Percentiles rank a stretch among this genome's conserved stretches.
These are phyloP conservation scores for Dioscorea alata DNA, from an alignment of 106 monocot genomes.

Conservation along the genomic window DNA sequence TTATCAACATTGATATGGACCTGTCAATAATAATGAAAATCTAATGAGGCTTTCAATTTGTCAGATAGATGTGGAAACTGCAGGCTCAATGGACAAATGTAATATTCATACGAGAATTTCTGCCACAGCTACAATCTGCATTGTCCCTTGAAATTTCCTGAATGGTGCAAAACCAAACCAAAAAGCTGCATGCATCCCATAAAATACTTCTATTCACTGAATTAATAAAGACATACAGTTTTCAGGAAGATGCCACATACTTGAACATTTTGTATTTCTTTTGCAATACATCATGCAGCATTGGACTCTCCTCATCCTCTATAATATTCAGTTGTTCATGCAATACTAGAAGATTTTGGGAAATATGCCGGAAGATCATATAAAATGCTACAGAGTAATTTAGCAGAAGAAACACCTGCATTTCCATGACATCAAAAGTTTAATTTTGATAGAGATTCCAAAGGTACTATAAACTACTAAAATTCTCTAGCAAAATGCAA, in stretches of 20 bases:
- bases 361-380: slow-evolving; percentile 57
- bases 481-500: too few relatives aligned
- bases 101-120: slow-evolving; percentile 56
- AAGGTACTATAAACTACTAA: slow-evolving; percentile 4
- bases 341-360: slow-evolving; percentile 61
- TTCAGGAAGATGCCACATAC: slow-evolving; percentile 28
- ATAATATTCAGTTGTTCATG: slow-evolving; percentile 54
- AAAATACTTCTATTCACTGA: background rate
- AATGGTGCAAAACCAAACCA: slow-evolving; percentile 3
- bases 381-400: slow-evolving; percentile 63
- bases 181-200: slow-evolving; percentile 1
- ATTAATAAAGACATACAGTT: background rate
- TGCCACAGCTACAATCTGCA: slow-evolving; percentile 69
- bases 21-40: slow-evolving; percentile 15
- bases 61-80: too few relatives aligned
- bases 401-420: slow-evolving; percentile 62
- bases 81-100: background rate
- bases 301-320: slow-evolving; percentile 44
- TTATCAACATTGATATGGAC: slow-evolving; percentile 55
- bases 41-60: too few relatives aligned
- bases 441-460: background rate
- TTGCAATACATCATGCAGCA: slow-evolving; percentile 50
- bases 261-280: slow-evolving; percentile 82
- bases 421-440: background rate
- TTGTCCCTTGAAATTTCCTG: slow-evolving; percentile 85